Conservation (phyloP, 495 filamentous ascomycete genomes). For the Bacidia gigantensis region DNA sequence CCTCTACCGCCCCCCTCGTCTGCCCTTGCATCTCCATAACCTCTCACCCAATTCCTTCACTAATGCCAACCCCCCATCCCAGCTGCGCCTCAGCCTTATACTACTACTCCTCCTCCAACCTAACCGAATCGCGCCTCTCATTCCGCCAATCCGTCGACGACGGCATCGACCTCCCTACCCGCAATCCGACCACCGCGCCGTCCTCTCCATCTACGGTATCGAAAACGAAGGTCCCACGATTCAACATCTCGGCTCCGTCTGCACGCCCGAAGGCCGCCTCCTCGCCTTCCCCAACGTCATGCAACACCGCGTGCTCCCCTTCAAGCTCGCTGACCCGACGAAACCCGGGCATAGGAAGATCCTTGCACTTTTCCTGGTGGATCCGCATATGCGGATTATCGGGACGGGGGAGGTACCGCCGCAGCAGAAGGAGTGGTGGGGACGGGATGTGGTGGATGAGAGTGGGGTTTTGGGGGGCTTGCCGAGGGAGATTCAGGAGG, state of each 20-base stretch:
- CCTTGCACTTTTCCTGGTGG: slow-evolving; percentile 43
- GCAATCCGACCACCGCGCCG: slow-evolving; percentile 23
- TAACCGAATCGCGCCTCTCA: slow-evolving; percentile 37
- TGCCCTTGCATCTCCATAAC: too few species aligned
- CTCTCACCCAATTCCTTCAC: neutral
- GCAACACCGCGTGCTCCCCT: slow-evolving; percentile 40
- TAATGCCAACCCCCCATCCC: slow-evolving; percentile 6
- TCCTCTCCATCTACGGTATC: slow-evolving; percentile 24
- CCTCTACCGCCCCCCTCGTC: too few species aligned
- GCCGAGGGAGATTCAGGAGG: slow-evolving; percentile 27
- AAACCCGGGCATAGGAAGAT: slow-evolving; percentile 42
- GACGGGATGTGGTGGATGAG: slow-evolving; percentile 15
- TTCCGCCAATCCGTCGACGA: slow-evolving; percentile 33
- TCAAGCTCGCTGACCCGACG: slow-evolving; percentile 32
- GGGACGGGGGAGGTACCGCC: slow-evolving; percentile 44
- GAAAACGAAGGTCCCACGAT: slow-evolving; percentile 13
- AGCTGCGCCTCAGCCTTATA: slow-evolving; percentile 47
- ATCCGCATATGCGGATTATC: slow-evolving; percentile 37
- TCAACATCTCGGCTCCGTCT: slow-evolving; percentile 27
- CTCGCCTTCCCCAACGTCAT: slow-evolving; percentile 19
- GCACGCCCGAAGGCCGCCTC: slow-evolving; percentile 22
- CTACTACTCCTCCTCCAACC: slow-evolving; percentile 49
- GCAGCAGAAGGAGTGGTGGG: slow-evolving; percentile 31
- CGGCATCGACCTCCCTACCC: slow-evolving; percentile 14
- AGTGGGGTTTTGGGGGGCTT: slow-evolving; percentile 14